Percentiles rank a stretch among this genome's conserved stretches.
phyloP scores from a whole-genome alignment of 495 filamentous ascomycete genomes.

The Penicillium paxilli region DNA sequence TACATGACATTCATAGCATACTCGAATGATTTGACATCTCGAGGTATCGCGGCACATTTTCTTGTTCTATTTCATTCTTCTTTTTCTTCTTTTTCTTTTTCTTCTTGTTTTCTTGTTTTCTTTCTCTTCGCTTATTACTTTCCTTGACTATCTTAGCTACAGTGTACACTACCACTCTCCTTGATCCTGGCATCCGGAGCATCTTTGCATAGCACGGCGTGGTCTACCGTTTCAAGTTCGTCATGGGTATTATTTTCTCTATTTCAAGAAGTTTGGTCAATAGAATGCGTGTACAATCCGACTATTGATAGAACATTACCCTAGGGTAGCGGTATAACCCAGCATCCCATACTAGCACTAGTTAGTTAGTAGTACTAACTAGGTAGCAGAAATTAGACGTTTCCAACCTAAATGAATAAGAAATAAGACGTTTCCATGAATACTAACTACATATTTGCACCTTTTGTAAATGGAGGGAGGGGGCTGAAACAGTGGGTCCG shows the following conservation, averaged over 20 bases:
- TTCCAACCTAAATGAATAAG: too few relatives aligned
- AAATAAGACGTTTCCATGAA: too few relatives aligned
- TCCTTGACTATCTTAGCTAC: slow-evolving; percentile 1
- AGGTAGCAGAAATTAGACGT: too few relatives aligned
- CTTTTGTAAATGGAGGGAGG: not conserved
- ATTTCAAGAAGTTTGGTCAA: not conserved
- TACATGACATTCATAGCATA: slow-evolving; percentile 22
- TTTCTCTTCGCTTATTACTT: slow-evolving; percentile 5
- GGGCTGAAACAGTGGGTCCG: slow-evolving; percentile 27
- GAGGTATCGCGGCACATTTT: too few relatives aligned
- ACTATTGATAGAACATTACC: slow-evolving; percentile 10
- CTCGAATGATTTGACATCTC: slow-evolving; percentile 16
- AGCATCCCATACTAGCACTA: too few relatives aligned
- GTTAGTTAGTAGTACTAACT: too few relatives aligned
- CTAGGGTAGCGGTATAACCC: too few relatives aligned
- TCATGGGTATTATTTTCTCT: slow-evolving; percentile 6
- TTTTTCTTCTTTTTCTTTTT: slow-evolving; percentile 2
- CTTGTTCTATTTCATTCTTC: not conserved
- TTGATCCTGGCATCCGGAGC: slow-evolving; percentile 16
- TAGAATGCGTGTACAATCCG: slow-evolving; percentile 14
- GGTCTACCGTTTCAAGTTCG: slow-evolving; percentile 4
- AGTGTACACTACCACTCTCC: slow-evolving; percentile 21
- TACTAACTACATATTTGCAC: too few relatives aligned
- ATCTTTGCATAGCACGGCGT: slow-evolving; percentile 35
- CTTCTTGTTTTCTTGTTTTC: slow-evolving; percentile 2